Conservation (phyloP, 2,329 filamentous ascomycete genomes). For the Xylaria sp. region DNA sequence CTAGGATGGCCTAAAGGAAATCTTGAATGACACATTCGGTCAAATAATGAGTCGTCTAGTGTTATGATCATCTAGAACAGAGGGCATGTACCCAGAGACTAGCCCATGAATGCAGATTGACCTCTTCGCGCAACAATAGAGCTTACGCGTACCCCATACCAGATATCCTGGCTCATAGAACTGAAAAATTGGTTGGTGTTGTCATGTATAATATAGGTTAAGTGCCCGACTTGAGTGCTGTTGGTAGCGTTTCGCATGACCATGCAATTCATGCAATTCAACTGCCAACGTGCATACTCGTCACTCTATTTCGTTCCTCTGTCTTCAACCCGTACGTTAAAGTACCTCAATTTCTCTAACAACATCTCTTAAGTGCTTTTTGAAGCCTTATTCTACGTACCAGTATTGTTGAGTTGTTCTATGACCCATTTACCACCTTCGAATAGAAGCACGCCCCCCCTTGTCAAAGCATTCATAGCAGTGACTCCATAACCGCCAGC, state of each 20-base stretch:
- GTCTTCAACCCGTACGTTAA: background rate
- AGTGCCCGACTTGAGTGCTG: background rate
- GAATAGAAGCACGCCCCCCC: background rate
- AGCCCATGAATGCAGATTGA: no score
- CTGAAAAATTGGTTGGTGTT: no score
- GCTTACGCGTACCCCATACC: no score
- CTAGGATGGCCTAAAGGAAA: no score
- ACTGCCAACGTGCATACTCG: background rate
- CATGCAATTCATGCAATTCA: background rate
- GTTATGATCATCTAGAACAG: no score
- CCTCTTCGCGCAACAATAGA: no score
- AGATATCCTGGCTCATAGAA: no score
- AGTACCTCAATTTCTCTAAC: background rate
- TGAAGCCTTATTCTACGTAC: no score
- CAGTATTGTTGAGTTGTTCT: background rate
- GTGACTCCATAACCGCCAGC: conserved; percentile 2
- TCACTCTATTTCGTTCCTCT: background rate
- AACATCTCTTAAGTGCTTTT: no score
- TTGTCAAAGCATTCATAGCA: background rate
- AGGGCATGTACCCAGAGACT: no score
- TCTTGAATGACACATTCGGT: no score
- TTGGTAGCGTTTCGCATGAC: background rate
- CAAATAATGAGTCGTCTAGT: no score
- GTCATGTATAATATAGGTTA: background rate
- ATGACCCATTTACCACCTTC: background rate